Evolutionary conservation across 305 asterid species (phyloP).

Genomic region (Fraxinus latifolia): DNA sequence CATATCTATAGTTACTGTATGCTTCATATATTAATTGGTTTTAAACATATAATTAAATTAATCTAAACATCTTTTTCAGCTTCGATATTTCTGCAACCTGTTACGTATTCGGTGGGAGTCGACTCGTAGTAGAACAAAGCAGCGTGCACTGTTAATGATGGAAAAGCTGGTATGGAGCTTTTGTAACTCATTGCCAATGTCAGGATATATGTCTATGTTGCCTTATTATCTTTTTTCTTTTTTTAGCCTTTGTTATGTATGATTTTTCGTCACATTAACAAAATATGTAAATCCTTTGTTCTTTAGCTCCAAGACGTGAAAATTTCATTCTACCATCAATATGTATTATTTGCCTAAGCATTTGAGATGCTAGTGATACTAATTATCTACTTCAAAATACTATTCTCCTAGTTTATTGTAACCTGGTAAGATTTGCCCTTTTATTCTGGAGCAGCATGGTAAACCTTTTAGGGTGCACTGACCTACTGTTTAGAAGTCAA

Average conservation of each 20-base stretch:
- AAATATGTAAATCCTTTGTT: not conserved
- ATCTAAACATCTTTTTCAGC: slow-evolving; percentile 34
- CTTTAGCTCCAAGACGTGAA: slow-evolving; percentile 13
- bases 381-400: not conserved
- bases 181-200: not conserved
- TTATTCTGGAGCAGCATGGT: not conserved
- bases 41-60: not conserved
- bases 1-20: not conserved
- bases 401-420: not conserved
- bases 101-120: slow-evolving; percentile 90
- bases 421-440: not conserved
- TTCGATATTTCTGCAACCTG: slow-evolving; percentile 59
- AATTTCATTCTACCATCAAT: not conserved
- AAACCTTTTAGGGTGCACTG: not conserved
- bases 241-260: slow-evolving; percentile 1
- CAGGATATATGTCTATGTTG: not conserved
- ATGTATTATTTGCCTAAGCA: slow-evolving; percentile 1
- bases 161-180: slow-evolving; percentile 57
- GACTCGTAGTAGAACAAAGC: slow-evolving; percentile 83
- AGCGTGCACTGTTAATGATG: slow-evolving; percentile 89
- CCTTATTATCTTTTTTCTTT: not conserved
- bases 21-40: slow-evolving; percentile 6
- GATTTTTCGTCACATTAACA: not conserved
- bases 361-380: not conserved
- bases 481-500: not conserved